Conservation (phyloP, 495 filamentous ascomycete genomes). For the Aspergillus avenaceus region DNA sequence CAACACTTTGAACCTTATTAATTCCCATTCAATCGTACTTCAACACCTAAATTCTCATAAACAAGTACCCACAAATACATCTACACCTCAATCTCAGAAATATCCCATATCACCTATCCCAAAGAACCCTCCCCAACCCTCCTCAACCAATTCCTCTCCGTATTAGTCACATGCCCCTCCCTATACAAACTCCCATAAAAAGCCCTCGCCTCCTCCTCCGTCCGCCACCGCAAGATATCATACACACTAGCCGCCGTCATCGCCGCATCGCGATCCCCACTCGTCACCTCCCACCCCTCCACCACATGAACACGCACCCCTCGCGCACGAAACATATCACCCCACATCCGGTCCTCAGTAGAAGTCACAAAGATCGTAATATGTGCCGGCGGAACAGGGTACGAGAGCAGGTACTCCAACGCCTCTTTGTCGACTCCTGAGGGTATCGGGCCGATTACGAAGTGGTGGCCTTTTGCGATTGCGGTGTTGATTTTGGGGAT, state of each 20-base stretch:
- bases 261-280: slow-evolving; percentile 22
- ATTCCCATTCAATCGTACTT: no score
- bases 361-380: slow-evolving; percentile 25
- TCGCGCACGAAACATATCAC: slow-evolving; percentile 6
- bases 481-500: slow-evolving; percentile 15
- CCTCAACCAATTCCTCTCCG: slow-evolving; percentile 29
- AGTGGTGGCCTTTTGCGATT: slow-evolving; percentile 15
- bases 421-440: slow-evolving; percentile 26
- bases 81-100: not conserved
- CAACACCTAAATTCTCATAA: no score
- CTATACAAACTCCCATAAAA: slow-evolving; percentile 21
- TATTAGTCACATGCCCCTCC: slow-evolving; percentile 24
- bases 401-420: slow-evolving; percentile 22
- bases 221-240: slow-evolving; percentile 24
- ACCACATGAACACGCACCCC: slow-evolving; percentile 18
- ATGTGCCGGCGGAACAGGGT: slow-evolving; percentile 14
- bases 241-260: slow-evolving; percentile 24
- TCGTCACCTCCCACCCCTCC: slow-evolving; percentile 9
- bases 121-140: slow-evolving; percentile 17
- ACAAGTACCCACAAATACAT: no score
- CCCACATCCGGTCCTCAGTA: slow-evolving; percentile 16
- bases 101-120: slow-evolving; percentile 10
- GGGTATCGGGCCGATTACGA: slow-evolving; percentile 22
- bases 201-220: slow-evolving; percentile 12
- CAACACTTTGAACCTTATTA: no score